These are phyloP conservation scores for Fusarium buharicum DNA, from an alignment of 2,329 filamentous ascomycete species.

Conservation along the genomic window DNA sequence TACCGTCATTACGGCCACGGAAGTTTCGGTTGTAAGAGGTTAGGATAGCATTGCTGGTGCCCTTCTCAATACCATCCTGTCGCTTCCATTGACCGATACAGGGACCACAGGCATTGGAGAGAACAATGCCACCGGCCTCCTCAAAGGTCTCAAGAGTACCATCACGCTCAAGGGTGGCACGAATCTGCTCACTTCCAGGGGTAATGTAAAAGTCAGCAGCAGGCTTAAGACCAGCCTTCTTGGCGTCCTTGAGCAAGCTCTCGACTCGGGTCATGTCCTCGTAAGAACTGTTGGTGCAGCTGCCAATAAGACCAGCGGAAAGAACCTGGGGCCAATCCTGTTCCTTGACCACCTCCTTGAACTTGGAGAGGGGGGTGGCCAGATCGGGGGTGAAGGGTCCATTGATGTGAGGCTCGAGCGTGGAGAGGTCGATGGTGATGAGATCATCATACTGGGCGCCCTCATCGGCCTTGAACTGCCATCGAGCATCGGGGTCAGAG, in stretches of 20 bases:
- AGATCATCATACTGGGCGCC: slow-evolving; percentile 94
- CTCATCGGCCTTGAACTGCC: slow-evolving; percentile 79
- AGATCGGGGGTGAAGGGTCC: slow-evolving; percentile 98
- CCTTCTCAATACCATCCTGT: slow-evolving; percentile 85
- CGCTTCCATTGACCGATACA: slow-evolving; percentile 97
- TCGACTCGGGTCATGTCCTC: slow-evolving; percentile 95
- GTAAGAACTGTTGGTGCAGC: slow-evolving; percentile 91
- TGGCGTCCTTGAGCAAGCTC: slow-evolving; percentile 81
- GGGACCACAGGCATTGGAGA: slow-evolving; percentile 94
- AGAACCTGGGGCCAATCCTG: slow-evolving; percentile 97
- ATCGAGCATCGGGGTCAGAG: slow-evolving; percentile 60
- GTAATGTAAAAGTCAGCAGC: slow-evolving; percentile 95
- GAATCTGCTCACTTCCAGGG: slow-evolving; percentile 95
- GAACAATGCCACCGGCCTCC: slow-evolving; percentile 92
- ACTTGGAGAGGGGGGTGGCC: slow-evolving; percentile 97
- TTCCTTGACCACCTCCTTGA: slow-evolving; percentile 90
- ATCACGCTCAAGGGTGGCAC: slow-evolving; percentile 90
- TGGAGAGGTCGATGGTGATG: slow-evolving; percentile 93
- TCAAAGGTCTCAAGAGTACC: slow-evolving; percentile 94
- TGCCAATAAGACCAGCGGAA: slow-evolving; percentile 96
- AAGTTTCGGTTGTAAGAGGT: slow-evolving; percentile 99
- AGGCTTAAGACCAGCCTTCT: slow-evolving; percentile 92
- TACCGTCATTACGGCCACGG: slow-evolving; percentile 95
- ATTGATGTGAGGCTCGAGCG: slow-evolving; percentile 98
- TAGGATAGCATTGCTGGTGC: slow-evolving; percentile 91